Base-by-base conservation (phyloP, 176 grass and related monocot genomes). In the Secale cereale region DNA sequence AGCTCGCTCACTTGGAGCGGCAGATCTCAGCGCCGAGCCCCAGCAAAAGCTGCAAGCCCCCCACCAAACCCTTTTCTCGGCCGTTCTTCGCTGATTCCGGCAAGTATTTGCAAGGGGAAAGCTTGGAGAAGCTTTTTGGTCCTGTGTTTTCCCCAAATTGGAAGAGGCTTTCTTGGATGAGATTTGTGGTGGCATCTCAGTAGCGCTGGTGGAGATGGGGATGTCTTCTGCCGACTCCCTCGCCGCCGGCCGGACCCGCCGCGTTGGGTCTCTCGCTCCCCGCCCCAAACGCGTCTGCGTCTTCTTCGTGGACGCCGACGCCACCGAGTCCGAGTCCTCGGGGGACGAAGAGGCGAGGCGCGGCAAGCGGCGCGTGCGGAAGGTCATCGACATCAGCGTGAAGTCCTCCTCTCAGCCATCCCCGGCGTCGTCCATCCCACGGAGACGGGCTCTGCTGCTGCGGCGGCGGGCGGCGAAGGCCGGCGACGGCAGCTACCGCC, bases 261-360 rank as follows among this genome's bases (percentile, higher is more conserved):
- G 80, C 35, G 23, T 2, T 8, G 76, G n/a, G 1, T 0, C 20
- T 0, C 29, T 25, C 4, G 13, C 40, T 22, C 56, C 74, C 2
- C 33, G 10, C 4, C 89, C 76, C 3, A 90, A 90, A 85, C 85
- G 85, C 35, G 74, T 94, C 8, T 87, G 85, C 25, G 77, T 94
- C 39, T 87, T 20, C 85, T 91, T 89, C 85, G 81, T 89, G 10
- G 92, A 94, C 78, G 82, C 74, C 8, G 87, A 91, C 68, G 92
- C 92, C 50, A 94, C 92, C 26, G 92, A 94, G 25, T 91, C 85
- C 15, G 92, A 94, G 66, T 90, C 79, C 11, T 78, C 83, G n/a
- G 76, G 54, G 16, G 78, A 41, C 26, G 83, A 86, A 22, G 75
- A 76, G 59, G 89, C 23, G 2, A 67, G 76, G 35, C 70, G 70